Base-by-base conservation (phyloP, 2,329 filamentous ascomycete genomes). In the Hypoxylon sp. region DNA sequence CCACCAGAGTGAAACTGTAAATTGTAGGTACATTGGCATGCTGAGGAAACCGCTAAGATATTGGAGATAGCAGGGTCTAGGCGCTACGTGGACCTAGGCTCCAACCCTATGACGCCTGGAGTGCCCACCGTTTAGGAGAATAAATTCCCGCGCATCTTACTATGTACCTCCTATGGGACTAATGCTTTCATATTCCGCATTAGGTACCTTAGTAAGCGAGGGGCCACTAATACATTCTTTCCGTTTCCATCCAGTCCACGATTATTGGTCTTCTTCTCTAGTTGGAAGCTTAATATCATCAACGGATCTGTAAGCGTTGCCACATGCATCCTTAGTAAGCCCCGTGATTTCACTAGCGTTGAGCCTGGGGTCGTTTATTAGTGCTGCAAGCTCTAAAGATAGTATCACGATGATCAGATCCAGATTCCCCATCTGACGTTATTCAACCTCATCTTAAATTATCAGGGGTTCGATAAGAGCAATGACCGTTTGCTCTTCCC, bases 1-100 rank as follows among this genome's bases (percentile, higher is more conserved):
- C 71, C 68, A 72, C 70, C 21, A 32, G 46, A 60, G 55, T 72
- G 71, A 72, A 72, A 72, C 70, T 32, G 23, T 36, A 60, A 43
- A 56, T 49, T 60, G 28, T 59, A 59, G 30, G 17, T 59, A 34
- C 28, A 5, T 30, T 30, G 28, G 23, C 23, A 23, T 23, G 23
- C 23, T 23, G n/a, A 23, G 23, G 28, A 30, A 7, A 30, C 5
- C 28, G 6, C 28, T 30, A 30, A 30, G 28, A 53, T 21, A 19
- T 17, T 41, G 21, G 14, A 41, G 17, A 45, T 41, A 23, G 38
- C 14, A 34, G 17, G 46, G 46, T 49, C 46, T 43, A 21, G 38
- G 38, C 17, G 38, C 46, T 49, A 38, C 11, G 23, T 13, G 13
- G 45, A 23, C 23, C 10, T 25, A 48, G 41, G 41, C n/a, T 43